phyloP scores from a whole-genome alignment of 164 flowering plant genomes.

The Piper betle region DNA sequence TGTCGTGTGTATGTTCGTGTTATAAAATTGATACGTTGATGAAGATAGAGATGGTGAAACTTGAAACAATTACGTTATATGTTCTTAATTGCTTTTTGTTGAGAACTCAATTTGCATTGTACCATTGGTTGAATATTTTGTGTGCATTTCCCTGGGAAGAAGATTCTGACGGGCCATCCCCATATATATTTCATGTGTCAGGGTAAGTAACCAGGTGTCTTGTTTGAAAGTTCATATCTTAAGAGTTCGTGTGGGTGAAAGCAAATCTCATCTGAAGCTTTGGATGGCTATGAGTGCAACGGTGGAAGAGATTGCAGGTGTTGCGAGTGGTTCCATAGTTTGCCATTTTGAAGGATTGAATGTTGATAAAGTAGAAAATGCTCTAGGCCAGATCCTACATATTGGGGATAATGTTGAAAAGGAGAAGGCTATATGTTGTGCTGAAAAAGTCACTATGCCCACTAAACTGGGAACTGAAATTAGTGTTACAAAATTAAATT shows the following conservation, averaged over 20 bases:
- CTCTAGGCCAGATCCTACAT: constrained; percentile 11
- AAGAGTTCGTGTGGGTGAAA: constrained; percentile 1
- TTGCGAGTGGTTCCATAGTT: not conserved
- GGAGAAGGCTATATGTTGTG: not conserved
- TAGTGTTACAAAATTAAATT: not conserved
- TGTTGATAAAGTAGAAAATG: constrained; percentile 17
- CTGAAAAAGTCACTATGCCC: not conserved
- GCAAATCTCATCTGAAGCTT: constrained; percentile 3
- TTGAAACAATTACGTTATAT: no score
- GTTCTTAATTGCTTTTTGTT: no score
- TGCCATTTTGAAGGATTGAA: not conserved
- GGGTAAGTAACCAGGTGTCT: no score
- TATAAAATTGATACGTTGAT: no score
- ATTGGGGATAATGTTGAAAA: constrained; percentile 19
- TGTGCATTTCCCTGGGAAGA: no score
- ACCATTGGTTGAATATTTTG: no score
- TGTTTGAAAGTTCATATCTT: no score
- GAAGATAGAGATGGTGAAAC: no score
- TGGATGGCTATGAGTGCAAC: not conserved
- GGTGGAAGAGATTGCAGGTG: not conserved
- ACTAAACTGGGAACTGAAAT: not conserved
- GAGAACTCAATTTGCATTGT: no score
- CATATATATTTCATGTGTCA: no score
- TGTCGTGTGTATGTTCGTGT: no score
- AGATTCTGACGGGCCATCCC: no score